Evolutionary conservation across 2,329 filamentous ascomycete genomes (phyloP).

Genomic region (Sphaceloma murrayae): DNA sequence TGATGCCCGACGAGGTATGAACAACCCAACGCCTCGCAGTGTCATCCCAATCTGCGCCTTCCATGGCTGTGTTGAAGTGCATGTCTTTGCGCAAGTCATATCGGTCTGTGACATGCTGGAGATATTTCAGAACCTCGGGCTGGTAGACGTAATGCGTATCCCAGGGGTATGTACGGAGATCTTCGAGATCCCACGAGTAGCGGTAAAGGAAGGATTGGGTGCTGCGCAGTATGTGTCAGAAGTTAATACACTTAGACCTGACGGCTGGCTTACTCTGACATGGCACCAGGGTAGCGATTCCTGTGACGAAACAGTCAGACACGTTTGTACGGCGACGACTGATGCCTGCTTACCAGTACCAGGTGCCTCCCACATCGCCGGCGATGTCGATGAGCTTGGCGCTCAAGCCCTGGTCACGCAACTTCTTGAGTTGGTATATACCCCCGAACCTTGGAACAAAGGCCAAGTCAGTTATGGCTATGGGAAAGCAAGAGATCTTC

Average conservation of each 20-base stretch:
- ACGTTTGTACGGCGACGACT: not conserved
- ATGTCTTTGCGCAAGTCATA: slow-evolving; percentile 34
- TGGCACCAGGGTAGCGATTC: slow-evolving; percentile 33
- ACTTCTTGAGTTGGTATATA: slow-evolving; percentile 34
- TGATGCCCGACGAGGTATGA: slow-evolving; percentile 25
- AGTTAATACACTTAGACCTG: slow-evolving; percentile 14
- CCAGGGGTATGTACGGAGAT: slow-evolving; percentile 31
- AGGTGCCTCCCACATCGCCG: slow-evolving; percentile 28
- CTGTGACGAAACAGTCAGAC: slow-evolving; percentile 6
- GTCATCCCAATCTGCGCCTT: slow-evolving; percentile 30
- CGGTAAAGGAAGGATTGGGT: slow-evolving; percentile 38
- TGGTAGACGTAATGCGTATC: slow-evolving; percentile 29
- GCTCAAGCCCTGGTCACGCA: slow-evolving; percentile 29
- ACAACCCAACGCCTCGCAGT: slow-evolving; percentile 29
- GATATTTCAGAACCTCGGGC: slow-evolving; percentile 42
- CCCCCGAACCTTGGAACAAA: slow-evolving; percentile 36
- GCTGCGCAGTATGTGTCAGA: not conserved
- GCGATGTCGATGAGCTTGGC: slow-evolving; percentile 28
- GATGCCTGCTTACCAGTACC: slow-evolving; percentile 23
- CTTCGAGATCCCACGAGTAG: slow-evolving; percentile 34
- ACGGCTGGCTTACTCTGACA: slow-evolving; percentile 35
- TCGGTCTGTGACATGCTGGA: slow-evolving; percentile 39
- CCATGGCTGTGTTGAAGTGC: slow-evolving; percentile 34
- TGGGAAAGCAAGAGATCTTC: too few relatives aligned
- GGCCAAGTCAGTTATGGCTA: too few relatives aligned